Evolutionary conservation across 192 early-diverging fungal species (phyloP).

Genomic region (Mortierella claussenii): DNA sequence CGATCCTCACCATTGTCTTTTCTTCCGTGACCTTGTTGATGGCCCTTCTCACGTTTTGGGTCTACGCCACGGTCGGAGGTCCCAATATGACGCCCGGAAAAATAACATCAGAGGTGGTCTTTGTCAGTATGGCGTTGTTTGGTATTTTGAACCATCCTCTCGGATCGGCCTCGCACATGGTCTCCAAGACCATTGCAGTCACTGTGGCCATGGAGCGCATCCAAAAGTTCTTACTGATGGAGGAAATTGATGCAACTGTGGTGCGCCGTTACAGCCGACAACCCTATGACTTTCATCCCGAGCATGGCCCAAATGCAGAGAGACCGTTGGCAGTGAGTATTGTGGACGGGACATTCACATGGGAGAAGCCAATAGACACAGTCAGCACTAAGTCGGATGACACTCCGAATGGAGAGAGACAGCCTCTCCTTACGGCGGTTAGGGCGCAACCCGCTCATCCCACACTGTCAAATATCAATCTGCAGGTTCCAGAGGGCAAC

Average conservation of each 20-base stretch:
- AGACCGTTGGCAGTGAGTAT: constrained; percentile 17
- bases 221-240: constrained; percentile 52
- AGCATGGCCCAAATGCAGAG: not conserved
- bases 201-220: constrained; percentile 68
- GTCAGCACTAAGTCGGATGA: not conserved
- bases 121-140: constrained; percentile 73
- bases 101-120: constrained; percentile 58
- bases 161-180: constrained; percentile 62
- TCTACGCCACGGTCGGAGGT: constrained; percentile 20
- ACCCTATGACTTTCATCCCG: not conserved
- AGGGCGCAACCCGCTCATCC: constrained; percentile 3
- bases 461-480: constrained; percentile 40
- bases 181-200: constrained; percentile 64
- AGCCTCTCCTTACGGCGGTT: constrained; percentile 11
- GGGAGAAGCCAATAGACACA: constrained; percentile 10
- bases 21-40: constrained; percentile 42
- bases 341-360: constrained; percentile 25
- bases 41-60: constrained; percentile 33
- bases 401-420: constrained; percentile 3
- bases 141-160: constrained; percentile 68
- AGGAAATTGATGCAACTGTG: constrained; percentile 34
- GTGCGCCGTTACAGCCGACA: constrained; percentile 35
- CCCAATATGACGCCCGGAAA: constrained; percentile 39
- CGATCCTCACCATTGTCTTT: constrained; percentile 31
- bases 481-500: constrained; percentile 43